Evolutionary conservation across 169 alveolate species (phyloP), one percentile per base, ranked within the genome.

Genomic region (Plasmodium fragile): DNA sequence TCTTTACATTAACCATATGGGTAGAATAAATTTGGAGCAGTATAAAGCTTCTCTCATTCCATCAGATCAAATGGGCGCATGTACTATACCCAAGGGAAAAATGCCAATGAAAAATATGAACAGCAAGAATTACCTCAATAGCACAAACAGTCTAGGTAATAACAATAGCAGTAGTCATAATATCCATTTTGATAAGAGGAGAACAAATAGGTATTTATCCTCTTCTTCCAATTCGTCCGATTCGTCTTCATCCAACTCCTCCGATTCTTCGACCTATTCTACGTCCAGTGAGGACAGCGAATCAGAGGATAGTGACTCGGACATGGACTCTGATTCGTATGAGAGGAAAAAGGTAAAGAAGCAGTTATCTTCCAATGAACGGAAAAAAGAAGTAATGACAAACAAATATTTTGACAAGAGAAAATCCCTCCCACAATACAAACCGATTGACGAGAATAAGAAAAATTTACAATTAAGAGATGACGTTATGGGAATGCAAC

Each of bases 401-500:
- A 87, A 87, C 70, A 87, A 78, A 84, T 65, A 72, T 53, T 81
- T 72, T 11, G 92, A 91, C 65, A 75, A 81, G 77, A 49, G 92
- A 41, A 80, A 85, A 53, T 43, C 95, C 18, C 80, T 97, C 70
- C 98, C 98, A 34, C 97, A 97, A 75, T 97, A 97, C 73, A 92
- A 92, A 28, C 98, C 98, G 2, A 97, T 97, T 28, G 96, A 95
- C 65, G 98, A 97, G 79, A 95, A 95, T 69, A 87, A 93, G 82
- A 96, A 92, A 80, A 95, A 83, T 77, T 91, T 83, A 59, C 96
- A 97, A 82, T 83, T 97, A 25, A 81, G 97, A n/a, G 97, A 95
- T 49, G 98, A 95, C 22, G 94, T 97, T 28, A 95, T 96, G 98
- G 98, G 98, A 25, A 92, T 94, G 90, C 98, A 97, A 70, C 97